Base-by-base conservation (phyloP, 768 basidiomycete species). In the Pleurotus platypus region DNA sequence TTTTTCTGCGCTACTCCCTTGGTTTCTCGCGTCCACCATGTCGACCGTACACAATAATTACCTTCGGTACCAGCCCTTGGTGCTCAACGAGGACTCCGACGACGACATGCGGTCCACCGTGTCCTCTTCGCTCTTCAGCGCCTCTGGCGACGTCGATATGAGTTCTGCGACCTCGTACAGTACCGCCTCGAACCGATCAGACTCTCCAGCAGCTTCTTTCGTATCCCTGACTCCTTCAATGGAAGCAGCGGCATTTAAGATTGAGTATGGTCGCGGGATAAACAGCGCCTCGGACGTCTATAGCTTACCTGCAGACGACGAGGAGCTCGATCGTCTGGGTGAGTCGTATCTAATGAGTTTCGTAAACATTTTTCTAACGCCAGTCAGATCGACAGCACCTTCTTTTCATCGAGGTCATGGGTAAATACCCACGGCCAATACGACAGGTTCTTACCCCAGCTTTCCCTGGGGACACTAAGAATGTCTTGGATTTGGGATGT, bases 201-300 rank as follows among this genome's bases (percentile, higher is more conserved):
- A 48, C 38, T 26, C 30, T 37, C 49, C n/a, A 13, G 69, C 71
- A 12, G 86, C 84, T 6, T 90, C 90, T 24, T 79, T 91, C 5
- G 77, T 81, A 64, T 90, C 89, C 0, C 66, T 90, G 65, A 84
- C 85, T 0, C 84, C 79, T 63, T 86, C 86, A 0, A 61, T 89
- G 46, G 81, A 79, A 24, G 80, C 77, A 13, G 75, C 79, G 38
- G 78, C 83, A 1, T 85, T 83, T 70, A 79, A 77, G 55, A 77
- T 83, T 24, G 87, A 90, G 64, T 85, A 82, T 57, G 90, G 89
- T 0, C 77, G 90, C 42, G 79, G 76, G 27, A 67, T 92, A 45
- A 91, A 91, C 70, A 90, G 84, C 60, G 87, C 87, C 61, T 91
- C 90, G 1, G 87, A 91, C 46, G 78, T 92, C 1, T 92, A 92